A percentile compares a stretch with the other conserved stretches of the same genome.
phyloP scores from a whole-genome alignment of 768 basidiomycete species.

The Phaffia tasmanica region DNA sequence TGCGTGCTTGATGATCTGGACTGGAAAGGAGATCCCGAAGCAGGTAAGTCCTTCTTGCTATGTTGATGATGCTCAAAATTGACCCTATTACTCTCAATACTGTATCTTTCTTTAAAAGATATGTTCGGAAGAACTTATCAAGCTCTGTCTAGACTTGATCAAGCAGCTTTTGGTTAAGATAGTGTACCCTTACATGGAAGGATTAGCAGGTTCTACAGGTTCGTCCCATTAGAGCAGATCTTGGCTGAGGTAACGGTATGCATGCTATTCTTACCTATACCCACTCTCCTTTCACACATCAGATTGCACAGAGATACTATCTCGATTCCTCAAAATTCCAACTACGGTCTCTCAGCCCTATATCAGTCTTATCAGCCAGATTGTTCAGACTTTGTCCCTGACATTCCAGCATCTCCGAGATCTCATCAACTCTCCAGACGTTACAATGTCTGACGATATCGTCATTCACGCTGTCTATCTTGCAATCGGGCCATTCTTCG shows the following conservation, averaged over 20 bases:
- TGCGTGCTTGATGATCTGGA: conserved; percentile 65
- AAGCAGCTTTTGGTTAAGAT: conserved; percentile 70
- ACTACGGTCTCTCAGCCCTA: not conserved
- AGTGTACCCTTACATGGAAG: conserved; percentile 78
- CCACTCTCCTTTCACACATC: conserved; percentile 36
- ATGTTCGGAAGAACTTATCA: conserved; percentile 89
- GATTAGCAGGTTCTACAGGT: conserved; percentile 34
- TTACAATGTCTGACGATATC: conserved; percentile 73
- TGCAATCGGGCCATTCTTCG: conserved; percentile 86
- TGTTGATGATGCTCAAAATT: not conserved
- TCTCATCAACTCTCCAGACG: conserved; percentile 58
- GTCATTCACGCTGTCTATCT: conserved; percentile 89
- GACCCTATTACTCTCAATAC: conserved; percentile 45
- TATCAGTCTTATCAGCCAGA: conserved; percentile 32
- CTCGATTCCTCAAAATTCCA: conserved; percentile 37
- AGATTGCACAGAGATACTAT: conserved; percentile 30
- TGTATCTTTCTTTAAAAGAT: conserved; percentile 44
- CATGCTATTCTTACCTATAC: not conserved
- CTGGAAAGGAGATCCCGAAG: conserved; percentile 68
- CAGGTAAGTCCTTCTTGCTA: conserved; percentile 48
- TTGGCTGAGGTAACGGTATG: not conserved
- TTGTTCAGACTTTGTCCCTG: conserved; percentile 60
- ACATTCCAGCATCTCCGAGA: conserved; percentile 63
- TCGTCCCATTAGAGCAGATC: not conserved
- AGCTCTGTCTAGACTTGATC: conserved; percentile 58